Base-by-base conservation (phyloP, 1,139 yeast species). In the Protomyces lactucae-debilis region DNA sequence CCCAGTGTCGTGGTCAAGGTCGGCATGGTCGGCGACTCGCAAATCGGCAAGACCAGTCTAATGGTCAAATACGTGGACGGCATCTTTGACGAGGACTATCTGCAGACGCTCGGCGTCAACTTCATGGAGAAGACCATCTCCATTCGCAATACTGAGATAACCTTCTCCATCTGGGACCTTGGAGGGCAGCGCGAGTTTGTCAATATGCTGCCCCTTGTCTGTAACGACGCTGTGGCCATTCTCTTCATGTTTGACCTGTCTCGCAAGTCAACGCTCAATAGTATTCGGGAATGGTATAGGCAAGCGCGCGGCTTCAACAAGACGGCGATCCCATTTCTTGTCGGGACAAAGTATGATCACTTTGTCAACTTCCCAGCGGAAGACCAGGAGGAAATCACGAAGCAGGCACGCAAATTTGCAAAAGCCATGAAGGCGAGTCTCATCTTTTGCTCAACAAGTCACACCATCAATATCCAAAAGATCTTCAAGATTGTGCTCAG, bases 181-280 rank as follows among this genome's bases (percentile, higher is more conserved):
- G 99, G 99, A 36, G 99, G 99, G 0, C 97, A 92, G 71, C 83
- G 91, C 66, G 99, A 95, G 75, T 93, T 92, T 75, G 91, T 92
- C 67, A 93, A 93, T 74, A 93, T 93, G 99, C 79, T 95, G 60
- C 97, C 98, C 28, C 78, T 93, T 67, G 97, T 95, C 9, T 88
- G 96, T 14, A 87, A 88, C 69, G 97, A 93, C 69, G 96, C 99
- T 0, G 96, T 92, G 10, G 97, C 97, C 1, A 85, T 93, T 43
- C 80, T 95, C 64, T 92, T 92, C 73, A 85, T 90, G 86, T 93
- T 95, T 78, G 99, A 93, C 76, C 78, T 93, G 67, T 88, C 97
- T 1, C 81, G 97, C 59, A 89, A 88, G 70, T 84, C 92, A 18
- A 90, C 97, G 0, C 79, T 93, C 64, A 88, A 88, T 72, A 87